A percentile compares a stretch with the other conserved stretches of the same genome.
phyloP scores from a whole-genome alignment of 352 stramenopile genomes.

The Detonula confervacea region DNA sequence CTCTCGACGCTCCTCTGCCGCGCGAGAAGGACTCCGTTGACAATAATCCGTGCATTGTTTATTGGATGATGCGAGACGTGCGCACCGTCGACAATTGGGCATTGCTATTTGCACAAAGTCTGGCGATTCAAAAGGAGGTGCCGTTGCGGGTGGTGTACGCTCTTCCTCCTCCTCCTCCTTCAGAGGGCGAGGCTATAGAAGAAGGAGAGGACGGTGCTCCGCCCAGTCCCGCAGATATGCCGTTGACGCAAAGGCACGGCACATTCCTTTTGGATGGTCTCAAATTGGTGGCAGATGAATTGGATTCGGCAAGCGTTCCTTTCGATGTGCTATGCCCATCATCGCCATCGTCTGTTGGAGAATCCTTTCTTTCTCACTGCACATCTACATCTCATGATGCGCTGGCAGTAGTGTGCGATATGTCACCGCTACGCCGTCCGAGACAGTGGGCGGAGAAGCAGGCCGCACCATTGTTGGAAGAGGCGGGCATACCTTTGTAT shows the following conservation, averaged over 20 bases:
- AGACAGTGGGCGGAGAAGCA: conserved; percentile 71
- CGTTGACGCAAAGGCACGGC: conserved; percentile 83
- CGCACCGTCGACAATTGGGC: conserved; percentile 89
- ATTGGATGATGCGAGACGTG: conserved; percentile 91
- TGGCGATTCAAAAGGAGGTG: conserved; percentile 70
- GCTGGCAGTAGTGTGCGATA: conserved; percentile 85
- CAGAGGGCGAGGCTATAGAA: conserved; percentile 1
- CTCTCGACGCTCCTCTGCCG: conserved; percentile 15
- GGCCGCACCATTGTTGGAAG: conserved; percentile 58
- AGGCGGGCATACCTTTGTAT: conserved; percentile 83
- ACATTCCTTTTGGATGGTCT: conserved; percentile 87
- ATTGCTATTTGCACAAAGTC: conserved; percentile 82
- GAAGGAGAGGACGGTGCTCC: conserved; percentile 40
- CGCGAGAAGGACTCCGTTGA: conserved; percentile 1
- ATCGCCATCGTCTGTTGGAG: conserved; percentile 47
- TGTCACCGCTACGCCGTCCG: conserved; percentile 82
- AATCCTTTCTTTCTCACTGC: conserved; percentile 60
- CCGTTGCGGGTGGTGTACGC: conserved; percentile 80
- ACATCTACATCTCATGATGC: conserved; percentile 52
- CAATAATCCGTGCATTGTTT: conserved; percentile 79
- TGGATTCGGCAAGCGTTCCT: conserved; percentile 78
- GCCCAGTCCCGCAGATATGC: conserved; percentile 44
- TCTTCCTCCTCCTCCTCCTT: conserved; percentile 67
- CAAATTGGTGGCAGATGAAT: conserved; percentile 80
- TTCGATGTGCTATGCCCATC: conserved; percentile 82